phyloP scores from a whole-genome alignment of 495 filamentous ascomycete species.

The Penicillium flavigenum region DNA sequence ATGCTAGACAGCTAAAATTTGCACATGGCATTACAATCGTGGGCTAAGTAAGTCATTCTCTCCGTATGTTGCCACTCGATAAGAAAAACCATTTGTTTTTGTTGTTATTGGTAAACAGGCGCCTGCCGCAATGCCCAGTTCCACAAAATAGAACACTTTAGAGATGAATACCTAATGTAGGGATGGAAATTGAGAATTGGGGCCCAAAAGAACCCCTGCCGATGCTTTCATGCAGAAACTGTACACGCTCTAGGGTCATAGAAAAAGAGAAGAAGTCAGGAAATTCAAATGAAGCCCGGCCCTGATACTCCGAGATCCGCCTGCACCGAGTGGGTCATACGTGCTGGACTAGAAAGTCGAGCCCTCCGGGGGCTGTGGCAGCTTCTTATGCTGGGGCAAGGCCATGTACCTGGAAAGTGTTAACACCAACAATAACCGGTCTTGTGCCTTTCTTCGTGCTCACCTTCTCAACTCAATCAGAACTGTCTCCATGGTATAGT shows the following conservation, averaged over 20 bases:
- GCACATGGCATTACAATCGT: not conserved
- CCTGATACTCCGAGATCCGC: constrained; percentile 35
- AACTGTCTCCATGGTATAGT: constrained; percentile 91
- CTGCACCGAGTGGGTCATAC: constrained; percentile 18
- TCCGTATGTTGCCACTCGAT: too few relatives aligned
- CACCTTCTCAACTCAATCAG: constrained; percentile 83
- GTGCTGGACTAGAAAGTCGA: constrained; percentile 58
- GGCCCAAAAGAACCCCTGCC: constrained; percentile 31
- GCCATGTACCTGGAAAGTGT: constrained; percentile 78
- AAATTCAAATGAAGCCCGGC: constrained; percentile 33
- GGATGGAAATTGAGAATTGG: constrained; percentile 23
- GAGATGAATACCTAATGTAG: constrained; percentile 4
- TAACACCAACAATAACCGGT: not conserved
- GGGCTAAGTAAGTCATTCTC: not conserved
- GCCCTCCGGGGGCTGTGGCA: constrained; percentile 89
- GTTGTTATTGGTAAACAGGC: constrained; percentile 1
- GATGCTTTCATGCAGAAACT: constrained; percentile 45
- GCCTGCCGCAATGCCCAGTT: constrained; percentile 10
- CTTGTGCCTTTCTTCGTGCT: constrained; percentile 6
- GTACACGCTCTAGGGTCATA: constrained; percentile 41
- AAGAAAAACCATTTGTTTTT: constrained; percentile 4
- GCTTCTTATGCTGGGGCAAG: constrained; percentile 87
- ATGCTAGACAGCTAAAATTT: not conserved
- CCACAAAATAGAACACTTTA: constrained; percentile 3
- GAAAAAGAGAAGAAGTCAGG: constrained; percentile 24